These are phyloP conservation scores for Brassica balearica DNA, from an alignment of 441 rosid genomes.

Conservation along the genomic window DNA sequence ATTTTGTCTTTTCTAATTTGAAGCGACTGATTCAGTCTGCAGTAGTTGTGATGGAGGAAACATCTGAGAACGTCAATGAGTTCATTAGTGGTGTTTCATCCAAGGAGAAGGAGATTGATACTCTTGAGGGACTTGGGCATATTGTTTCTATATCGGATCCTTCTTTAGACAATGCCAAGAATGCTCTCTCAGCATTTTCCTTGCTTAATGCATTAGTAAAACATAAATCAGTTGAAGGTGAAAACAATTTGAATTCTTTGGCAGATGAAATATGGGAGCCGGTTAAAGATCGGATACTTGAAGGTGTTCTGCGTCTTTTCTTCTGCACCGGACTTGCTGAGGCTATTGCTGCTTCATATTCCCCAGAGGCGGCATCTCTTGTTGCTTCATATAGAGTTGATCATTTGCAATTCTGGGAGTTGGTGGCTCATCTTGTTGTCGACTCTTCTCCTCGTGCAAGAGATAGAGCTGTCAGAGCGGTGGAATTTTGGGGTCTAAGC, in stretches of 20 bases:
- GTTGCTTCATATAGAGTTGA: slow-evolving; percentile 68
- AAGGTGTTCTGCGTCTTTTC: slow-evolving; percentile 87
- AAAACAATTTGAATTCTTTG: slow-evolving; percentile 43
- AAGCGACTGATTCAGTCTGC: slow-evolving; percentile 89
- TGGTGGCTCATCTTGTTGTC: slow-evolving; percentile 71
- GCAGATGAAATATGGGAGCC: slow-evolving; percentile 66
- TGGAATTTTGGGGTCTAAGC: slow-evolving; percentile 91
- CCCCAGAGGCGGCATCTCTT: slow-evolving; percentile 69
- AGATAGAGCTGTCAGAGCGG: slow-evolving; percentile 87
- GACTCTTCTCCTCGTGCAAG: slow-evolving; percentile 68
- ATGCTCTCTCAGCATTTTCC: slow-evolving; percentile 80
- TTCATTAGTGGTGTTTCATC: slow-evolving; percentile 53
- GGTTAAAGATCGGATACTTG: slow-evolving; percentile 68
- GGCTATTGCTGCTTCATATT: slow-evolving; percentile 71
- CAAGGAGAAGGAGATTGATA: slow-evolving; percentile 48
- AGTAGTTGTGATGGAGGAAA: slow-evolving; percentile 91
- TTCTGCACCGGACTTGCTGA: slow-evolving; percentile 92
- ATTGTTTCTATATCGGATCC: slow-evolving; percentile 62
- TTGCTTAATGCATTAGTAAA: slow-evolving; percentile 52
- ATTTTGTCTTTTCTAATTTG: slow-evolving; percentile 65
- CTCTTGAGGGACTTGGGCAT: slow-evolving; percentile 60
- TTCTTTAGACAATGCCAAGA: slow-evolving; percentile 58
- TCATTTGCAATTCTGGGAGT: slow-evolving; percentile 78
- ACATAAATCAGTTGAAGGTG: slow-evolving; percentile 48
- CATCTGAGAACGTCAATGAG: slow-evolving; percentile 78